A percentile compares a stretch with the other conserved stretches of the same genome.
Evolutionary conservation across 257 asterid genomes (phyloP).

Genomic region (Scutellaria galericulata): DNA sequence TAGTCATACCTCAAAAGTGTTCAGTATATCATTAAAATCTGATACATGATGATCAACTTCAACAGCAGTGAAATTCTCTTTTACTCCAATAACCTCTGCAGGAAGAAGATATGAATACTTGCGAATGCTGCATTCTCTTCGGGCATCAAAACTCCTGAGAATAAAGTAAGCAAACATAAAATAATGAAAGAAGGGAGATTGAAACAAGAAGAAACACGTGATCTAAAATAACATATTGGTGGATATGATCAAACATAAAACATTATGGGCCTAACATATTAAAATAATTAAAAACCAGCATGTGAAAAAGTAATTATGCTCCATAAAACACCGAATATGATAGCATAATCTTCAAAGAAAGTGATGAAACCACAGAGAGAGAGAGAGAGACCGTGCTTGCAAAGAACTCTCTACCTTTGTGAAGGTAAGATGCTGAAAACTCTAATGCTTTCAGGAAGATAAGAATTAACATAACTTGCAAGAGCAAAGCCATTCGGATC

Average conservation of each 20-base stretch:
- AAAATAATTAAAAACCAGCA: conserved; percentile 16
- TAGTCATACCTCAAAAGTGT: conserved; percentile 69
- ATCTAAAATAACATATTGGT: neutral
- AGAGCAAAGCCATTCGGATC: conserved; percentile 86
- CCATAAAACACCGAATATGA: neutral
- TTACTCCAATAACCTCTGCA: conserved; percentile 80
- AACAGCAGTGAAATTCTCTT: conserved; percentile 49
- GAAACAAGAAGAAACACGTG: neutral
- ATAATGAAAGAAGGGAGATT: neutral
- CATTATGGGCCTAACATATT: neutral
- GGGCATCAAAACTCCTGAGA: conserved; percentile 88
- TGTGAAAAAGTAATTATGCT: neutral
- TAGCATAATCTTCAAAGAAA: conserved; percentile 1
- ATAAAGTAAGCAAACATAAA: conserved; percentile 25
- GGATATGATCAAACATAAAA: neutral
- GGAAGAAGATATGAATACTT: conserved; percentile 93
- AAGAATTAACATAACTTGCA: conserved; percentile 62
- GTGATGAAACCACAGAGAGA: neutral
- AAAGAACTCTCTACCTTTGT: conserved; percentile 58
- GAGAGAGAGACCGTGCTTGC: neutral
- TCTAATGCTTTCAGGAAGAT: conserved; percentile 75
- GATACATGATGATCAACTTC: conserved; percentile 73
- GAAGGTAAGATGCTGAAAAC: conserved; percentile 94
- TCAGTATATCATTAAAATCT: conserved; percentile 70
- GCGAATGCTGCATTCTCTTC: conserved; percentile 84